These are phyloP conservation scores for Lumnitzera racemosa DNA, from an alignment of 345 rosid species.

Conservation along the genomic window DNA sequence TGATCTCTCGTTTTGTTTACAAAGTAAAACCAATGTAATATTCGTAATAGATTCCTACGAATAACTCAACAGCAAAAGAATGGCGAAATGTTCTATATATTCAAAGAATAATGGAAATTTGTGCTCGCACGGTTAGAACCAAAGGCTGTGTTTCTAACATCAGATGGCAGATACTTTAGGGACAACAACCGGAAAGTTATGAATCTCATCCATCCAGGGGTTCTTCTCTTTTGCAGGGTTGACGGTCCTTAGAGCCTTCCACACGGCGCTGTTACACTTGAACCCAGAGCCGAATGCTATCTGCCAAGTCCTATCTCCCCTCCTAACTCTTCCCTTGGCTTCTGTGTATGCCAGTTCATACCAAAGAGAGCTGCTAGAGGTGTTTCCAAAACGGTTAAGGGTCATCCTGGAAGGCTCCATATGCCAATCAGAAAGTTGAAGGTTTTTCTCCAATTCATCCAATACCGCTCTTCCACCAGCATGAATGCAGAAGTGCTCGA, in stretches of 20 bases:
- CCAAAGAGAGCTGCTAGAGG: conserved; percentile 52
- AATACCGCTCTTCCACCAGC: conserved; percentile 56
- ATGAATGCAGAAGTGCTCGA: conserved; percentile 54
- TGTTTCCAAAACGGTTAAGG: conserved; percentile 49
- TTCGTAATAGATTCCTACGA: too few species aligned
- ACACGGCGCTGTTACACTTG: conserved; percentile 55
- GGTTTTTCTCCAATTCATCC: conserved; percentile 58
- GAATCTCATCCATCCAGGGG: conserved; percentile 50
- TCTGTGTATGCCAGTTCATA: conserved; percentile 54
- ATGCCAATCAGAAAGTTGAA: conserved; percentile 46
- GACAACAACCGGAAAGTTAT: conserved; percentile 54
- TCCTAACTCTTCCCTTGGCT: conserved; percentile 55
- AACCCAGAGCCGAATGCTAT: conserved; percentile 58
- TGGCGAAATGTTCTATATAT: too few species aligned
- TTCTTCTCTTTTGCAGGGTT: conserved; percentile 36
- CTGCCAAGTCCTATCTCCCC: conserved; percentile 51
- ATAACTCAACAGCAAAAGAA: too few species aligned
- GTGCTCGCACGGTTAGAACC: too few species aligned
- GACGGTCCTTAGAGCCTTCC: conserved; percentile 40
- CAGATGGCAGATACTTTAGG: conserved; percentile 46
- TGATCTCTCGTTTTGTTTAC: too few species aligned
- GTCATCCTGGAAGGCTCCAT: conserved; percentile 61
- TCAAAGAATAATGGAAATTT: too few species aligned
- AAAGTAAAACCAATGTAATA: too few species aligned
- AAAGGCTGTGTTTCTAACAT: not conserved